Base-by-base conservation (phyloP, 805 yeast species). In the Metschnikowia aberdeeniae region DNA sequence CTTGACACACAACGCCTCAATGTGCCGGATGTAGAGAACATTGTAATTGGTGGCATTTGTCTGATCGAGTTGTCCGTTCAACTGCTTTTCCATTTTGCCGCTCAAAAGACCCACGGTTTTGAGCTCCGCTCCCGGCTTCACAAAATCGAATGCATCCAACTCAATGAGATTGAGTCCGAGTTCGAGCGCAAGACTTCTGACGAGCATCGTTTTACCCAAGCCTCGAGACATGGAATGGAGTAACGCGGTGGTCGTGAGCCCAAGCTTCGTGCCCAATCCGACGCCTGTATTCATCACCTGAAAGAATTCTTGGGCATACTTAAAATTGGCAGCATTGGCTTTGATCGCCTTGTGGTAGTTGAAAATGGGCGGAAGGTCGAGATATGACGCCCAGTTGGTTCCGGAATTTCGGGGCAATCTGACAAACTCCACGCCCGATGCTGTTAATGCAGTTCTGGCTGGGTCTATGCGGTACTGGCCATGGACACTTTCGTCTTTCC, bases 101-200 rank as follows among this genome's bases (percentile, higher is more conserved):
- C 79, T 68, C 10, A 92, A 68, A 1, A 78, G 65, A 0, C 96
- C 99, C 17, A 92, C 67, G 0, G 90, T 86, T 58, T 89, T 89
- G 27, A 81, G 66, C 44, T 85, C 92, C 11, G 87, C 80, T 1
- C 89, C 87, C 1, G 81, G 77, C 45, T 84, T 81, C 6, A 84
- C 62, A 4, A 84, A 61, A 29, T 81, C 87, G 51, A 78, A 74
- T 24, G 89, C 83, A 52, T 90, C 95, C 11, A 92, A 63, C 37
- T 78, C 85, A 27, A 84, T 65, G 6, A 84, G 62, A 51, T 86
- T 84, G 7, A 82, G 62, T 0, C 97, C 96, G 27, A 82, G 61
- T 27, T 77, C 77, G 7, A 68, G 61, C 0, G 86, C 73, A 1
- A 81, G 57, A 44, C 78, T 77, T 41, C 74, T 62, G 0, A 88